Base-by-base conservation (phyloP, 2,329 filamentous ascomycete species). In the Diaporthe capsici region DNA sequence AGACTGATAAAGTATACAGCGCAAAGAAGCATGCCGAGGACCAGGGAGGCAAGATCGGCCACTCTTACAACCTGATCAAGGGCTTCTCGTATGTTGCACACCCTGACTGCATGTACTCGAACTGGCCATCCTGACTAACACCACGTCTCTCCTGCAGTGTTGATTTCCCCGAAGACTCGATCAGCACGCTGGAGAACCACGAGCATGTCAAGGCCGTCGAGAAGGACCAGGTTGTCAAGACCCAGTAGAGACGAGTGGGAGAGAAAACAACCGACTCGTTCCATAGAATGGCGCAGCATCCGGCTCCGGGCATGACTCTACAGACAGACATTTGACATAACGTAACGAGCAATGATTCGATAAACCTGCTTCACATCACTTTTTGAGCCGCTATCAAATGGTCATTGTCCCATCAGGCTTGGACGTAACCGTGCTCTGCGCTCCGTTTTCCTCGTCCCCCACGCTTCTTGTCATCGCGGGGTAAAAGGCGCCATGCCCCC, bases 31-130 rank as follows among this genome's bases (percentile, higher is more conserved):
- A 92, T 76, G 94, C 92, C 80, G 86, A 84, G 76, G 90, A 93
- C 57, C 91, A 96, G 83, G 96, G 96, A 82, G 96, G 95, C 83
- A 92, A 91, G 84, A 97, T 98, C 86, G 91, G 87, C 73, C 92
- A 97, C 80, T 94, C 97, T 84, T 98, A 95, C 88, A 77, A 72
- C 47, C 86, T 98, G 80, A 95, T 98, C 90, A 97, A 96, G 88
- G 96, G 94, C 75, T 98, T 98, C 88, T 93, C 94, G 96, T 98
- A 92, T 80, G 94, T 88, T 63, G 47, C 57, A 63, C 34, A 34
- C n/a, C 15, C 31, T 28, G 47, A 22, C 55, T 31, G 53, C 55
- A 47, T 73, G 17, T 3, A 9, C 25, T 25, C n/a, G 25, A 44
- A 31, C 15, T 28, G 34, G 20, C 47, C 42, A 60, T 44, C n/a